Conservation (phyloP, 2,329 filamentous ascomycete genomes). For the Beauveria asiatica region DNA sequence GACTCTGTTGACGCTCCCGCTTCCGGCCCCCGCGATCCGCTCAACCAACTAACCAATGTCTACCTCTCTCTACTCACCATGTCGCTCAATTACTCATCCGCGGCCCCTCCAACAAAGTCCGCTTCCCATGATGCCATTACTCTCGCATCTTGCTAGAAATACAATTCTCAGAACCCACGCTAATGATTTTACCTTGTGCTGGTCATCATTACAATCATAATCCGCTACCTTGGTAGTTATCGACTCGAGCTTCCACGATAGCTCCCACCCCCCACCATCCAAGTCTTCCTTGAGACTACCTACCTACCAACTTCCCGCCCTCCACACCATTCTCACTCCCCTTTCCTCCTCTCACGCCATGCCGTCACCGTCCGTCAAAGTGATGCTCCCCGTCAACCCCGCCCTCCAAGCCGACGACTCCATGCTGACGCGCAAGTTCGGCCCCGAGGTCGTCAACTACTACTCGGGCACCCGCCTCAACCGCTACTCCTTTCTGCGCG, state of each 20-base stretch:
- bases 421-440: conserved; percentile 70
- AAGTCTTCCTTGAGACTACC: no score
- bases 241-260: neutral
- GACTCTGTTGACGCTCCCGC: neutral
- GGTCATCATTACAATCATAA: neutral
- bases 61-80: neutral
- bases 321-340: neutral
- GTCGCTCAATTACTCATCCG: conserved; percentile 1
- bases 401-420: conserved; percentile 42
- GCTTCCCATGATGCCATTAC: neutral
- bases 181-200: neutral
- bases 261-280: neutral
- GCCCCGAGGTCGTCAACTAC: conserved; percentile 75
- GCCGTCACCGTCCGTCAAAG: conserved; percentile 8
- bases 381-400: conserved; percentile 39
- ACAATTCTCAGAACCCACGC: neutral
- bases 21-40: neutral
- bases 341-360: neutral
- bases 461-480: conserved; percentile 73
- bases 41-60: neutral
- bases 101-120: neutral
- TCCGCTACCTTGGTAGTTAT: neutral
- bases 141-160: neutral
- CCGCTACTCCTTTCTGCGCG: conserved; percentile 68
- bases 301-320: no score